Conservation (phyloP, 1,284 basidiomycete genomes). For the Neotropicomus parvogracilis region DNA sequence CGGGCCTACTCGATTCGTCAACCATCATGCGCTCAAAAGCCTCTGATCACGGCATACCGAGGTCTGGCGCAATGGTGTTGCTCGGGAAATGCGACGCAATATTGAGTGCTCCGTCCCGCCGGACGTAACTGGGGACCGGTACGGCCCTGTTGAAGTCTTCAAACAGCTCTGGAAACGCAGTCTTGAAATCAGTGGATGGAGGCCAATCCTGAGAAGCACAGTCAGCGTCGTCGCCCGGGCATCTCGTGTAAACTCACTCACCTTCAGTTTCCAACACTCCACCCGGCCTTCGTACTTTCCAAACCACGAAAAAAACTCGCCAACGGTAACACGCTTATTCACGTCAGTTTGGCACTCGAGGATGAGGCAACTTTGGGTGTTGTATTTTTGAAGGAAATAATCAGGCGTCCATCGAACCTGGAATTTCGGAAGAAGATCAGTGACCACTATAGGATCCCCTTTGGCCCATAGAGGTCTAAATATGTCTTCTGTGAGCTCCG, state of each 20-base stretch:
- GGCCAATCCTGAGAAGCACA: slow-evolving; percentile 78
- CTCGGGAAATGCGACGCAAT: slow-evolving; percentile 84
- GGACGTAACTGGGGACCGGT: slow-evolving; percentile 84
- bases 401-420: slow-evolving; percentile 76
- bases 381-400: slow-evolving; percentile 73
- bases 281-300: slow-evolving; percentile 58
- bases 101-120: slow-evolving; percentile 85
- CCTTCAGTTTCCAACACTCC: slow-evolving; percentile 82
- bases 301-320: slow-evolving; percentile 79
- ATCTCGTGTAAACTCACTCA: background rate
- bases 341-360: slow-evolving; percentile 76
- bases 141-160: slow-evolving; percentile 81
- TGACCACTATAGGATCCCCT: slow-evolving; percentile 77
- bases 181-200: slow-evolving; percentile 77
- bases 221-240: slow-evolving; percentile 3
- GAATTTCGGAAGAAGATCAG: slow-evolving; percentile 59
- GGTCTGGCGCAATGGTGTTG: slow-evolving; percentile 82
- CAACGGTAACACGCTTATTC: slow-evolving; percentile 62
- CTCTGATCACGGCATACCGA: slow-evolving; percentile 48
- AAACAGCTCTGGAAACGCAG: slow-evolving; percentile 82
- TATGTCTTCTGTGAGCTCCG: slow-evolving; percentile 52
- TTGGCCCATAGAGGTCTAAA: slow-evolving; percentile 71
- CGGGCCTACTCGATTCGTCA: slow-evolving; percentile 52
- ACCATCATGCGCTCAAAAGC: background rate
- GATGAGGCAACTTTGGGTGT: slow-evolving; percentile 64